Percentiles rank a stretch among this genome's conserved stretches.
These are phyloP conservation scores for Suhomyces pyralidae DNA, from an alignment of 805 yeast genomes.

Conservation along the genomic window DNA sequence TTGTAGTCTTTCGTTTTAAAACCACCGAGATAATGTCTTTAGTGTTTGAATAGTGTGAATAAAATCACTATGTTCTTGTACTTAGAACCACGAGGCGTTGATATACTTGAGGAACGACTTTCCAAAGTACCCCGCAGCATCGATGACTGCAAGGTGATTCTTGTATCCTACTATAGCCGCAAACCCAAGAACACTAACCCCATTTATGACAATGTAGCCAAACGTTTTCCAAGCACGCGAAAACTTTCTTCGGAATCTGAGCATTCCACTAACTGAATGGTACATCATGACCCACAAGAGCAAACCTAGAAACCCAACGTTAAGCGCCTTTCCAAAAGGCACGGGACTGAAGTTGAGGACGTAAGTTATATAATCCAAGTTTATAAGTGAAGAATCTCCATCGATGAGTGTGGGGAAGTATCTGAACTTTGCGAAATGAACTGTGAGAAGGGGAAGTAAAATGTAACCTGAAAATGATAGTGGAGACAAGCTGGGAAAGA, in stretches of 20 bases:
- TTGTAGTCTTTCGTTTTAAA: background rate
- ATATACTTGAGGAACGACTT: conserved; percentile 28
- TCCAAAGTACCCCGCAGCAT: conserved; percentile 26
- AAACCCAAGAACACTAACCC: conserved; percentile 33
- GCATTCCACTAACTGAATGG: conserved; percentile 54
- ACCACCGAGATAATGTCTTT: background rate
- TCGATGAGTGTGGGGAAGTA: conserved; percentile 51
- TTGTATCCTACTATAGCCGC: conserved; percentile 31
- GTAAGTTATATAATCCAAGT: conserved; percentile 50
- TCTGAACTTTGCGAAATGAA: conserved; percentile 50
- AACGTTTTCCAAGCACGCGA: conserved; percentile 38
- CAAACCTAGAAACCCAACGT: conserved; percentile 28
- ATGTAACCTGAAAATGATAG: conserved; percentile 59
- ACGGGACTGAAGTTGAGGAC: conserved; percentile 12
- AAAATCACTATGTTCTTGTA: too few relatives aligned
- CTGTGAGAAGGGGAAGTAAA: conserved; percentile 40
- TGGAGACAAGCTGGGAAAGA: conserved; percentile 49
- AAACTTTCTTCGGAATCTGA: conserved; percentile 44
- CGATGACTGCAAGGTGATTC: conserved; percentile 14
- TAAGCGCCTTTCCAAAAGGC: conserved; percentile 21
- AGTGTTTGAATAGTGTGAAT: too few relatives aligned
- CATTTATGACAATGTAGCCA: conserved; percentile 43
- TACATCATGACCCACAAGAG: conserved; percentile 44
- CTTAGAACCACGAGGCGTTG: conserved; percentile 6
- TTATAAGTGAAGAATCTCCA: conserved; percentile 61